A percentile compares a stretch with the other conserved stretches of the same genome.
Conservation (phyloP, 208 protist species). For the Perkinsela sp. region DNA sequence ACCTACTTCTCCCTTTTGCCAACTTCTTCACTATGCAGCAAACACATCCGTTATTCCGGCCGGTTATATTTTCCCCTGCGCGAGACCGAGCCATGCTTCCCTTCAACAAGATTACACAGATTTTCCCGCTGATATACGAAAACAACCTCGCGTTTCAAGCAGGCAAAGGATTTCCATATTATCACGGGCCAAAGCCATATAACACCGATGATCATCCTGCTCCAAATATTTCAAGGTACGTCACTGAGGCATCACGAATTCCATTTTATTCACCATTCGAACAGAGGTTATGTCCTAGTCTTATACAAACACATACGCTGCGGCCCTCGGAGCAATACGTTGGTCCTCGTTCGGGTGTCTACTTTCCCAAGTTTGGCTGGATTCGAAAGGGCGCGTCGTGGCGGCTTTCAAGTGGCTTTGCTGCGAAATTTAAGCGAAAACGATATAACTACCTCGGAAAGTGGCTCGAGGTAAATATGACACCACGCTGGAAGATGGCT, state of each 20-base stretch:
- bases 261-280: slow-evolving; percentile 58
- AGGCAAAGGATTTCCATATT: slow-evolving; percentile 46
- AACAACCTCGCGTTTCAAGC: slow-evolving; percentile 47
- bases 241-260: slow-evolving; percentile 30
- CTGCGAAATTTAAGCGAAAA: slow-evolving; percentile 38
- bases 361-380: slow-evolving; percentile 61
- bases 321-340: slow-evolving; percentile 46
- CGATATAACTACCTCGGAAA: slow-evolving; percentile 27
- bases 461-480: slow-evolving; percentile 67
- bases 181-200: slow-evolving; percentile 27
- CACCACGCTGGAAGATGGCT: slow-evolving; percentile 57
- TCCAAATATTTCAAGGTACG: slow-evolving; percentile 29
- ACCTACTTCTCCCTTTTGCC: too few relatives aligned
- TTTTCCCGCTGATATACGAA: slow-evolving; percentile 59
- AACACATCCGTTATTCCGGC: neutral
- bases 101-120: slow-evolving; percentile 3
- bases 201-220: slow-evolving; percentile 35
- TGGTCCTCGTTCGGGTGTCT: slow-evolving; percentile 36
- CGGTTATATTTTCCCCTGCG: neutral
- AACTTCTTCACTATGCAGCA: too few relatives aligned
- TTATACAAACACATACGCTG: slow-evolving; percentile 28
- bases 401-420: slow-evolving; percentile 23
- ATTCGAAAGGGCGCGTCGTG: slow-evolving; percentile 62
- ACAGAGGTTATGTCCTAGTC: slow-evolving; percentile 42
- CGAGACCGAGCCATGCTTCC: neutral